These are phyloP conservation scores for Thuja plicata DNA, from an alignment of 83 land plant species.

Conservation along the genomic window DNA sequence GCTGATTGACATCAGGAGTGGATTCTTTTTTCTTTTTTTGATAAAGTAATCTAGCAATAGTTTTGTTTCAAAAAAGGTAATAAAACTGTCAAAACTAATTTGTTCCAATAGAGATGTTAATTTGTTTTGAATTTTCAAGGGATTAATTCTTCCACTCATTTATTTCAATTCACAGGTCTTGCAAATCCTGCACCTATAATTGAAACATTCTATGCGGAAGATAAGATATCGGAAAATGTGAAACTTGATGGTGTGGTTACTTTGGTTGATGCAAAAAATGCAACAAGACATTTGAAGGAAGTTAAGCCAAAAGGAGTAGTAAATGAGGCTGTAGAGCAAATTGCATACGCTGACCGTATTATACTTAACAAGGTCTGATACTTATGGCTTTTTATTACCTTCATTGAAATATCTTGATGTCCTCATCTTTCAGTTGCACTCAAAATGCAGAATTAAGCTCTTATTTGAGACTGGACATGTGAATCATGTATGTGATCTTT, in stretches of 20 bases:
- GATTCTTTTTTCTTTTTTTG: neutral
- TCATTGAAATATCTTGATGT: neutral
- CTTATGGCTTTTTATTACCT: neutral
- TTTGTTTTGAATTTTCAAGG: neutral
- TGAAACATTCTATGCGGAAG: slow-evolving; percentile 97
- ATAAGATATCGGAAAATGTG: slow-evolving; percentile 73
- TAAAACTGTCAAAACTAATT: neutral
- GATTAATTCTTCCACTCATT: neutral
- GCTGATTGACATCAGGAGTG: neutral
- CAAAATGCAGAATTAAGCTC: neutral
- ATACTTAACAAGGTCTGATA: slow-evolving; percentile 89
- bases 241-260: slow-evolving; percentile 98
- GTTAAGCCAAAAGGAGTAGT: slow-evolving; percentile 91
- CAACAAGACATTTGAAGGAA: slow-evolving; percentile 76
- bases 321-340: slow-evolving; percentile 98
- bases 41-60: neutral
- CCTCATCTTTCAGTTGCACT: neutral
- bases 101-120: neutral
- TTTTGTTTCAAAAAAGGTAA: neutral
- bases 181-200: slow-evolving; percentile 99
- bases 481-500: neutral
- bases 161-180: slow-evolving; percentile 58
- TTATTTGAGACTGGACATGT: neutral
- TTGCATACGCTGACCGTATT: slow-evolving; percentile 98
- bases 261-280: slow-evolving; percentile 97